A percentile compares a stretch with the other conserved stretches of the same genome.
These are phyloP conservation scores for Zasmidium cellare DNA, from an alignment of 2,329 filamentous ascomycete genomes.

Conservation along the genomic window DNA sequence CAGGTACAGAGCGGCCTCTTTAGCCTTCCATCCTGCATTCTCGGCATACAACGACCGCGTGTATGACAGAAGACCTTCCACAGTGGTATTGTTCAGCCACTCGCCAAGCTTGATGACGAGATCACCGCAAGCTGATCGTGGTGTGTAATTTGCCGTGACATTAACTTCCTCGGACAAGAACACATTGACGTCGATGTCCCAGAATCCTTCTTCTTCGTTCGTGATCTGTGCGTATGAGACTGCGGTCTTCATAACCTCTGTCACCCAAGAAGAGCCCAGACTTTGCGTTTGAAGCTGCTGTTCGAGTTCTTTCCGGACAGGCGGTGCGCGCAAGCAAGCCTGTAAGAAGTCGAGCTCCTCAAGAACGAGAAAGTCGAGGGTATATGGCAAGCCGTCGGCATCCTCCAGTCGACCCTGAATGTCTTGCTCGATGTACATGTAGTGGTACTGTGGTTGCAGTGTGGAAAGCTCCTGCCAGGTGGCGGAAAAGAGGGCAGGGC, in stretches of 20 bases:
- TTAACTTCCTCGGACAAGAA: constrained; percentile 95
- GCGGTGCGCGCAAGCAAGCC: constrained; percentile 81
- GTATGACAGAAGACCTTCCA: constrained; percentile 77
- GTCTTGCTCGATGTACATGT: constrained; percentile 82
- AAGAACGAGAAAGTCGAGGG: constrained; percentile 86
- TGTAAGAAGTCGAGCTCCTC: constrained; percentile 96
- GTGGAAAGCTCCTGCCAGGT: constrained; percentile 85
- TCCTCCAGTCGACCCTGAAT: constrained; percentile 87
- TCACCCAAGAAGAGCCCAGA: constrained; percentile 73
- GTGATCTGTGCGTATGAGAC: constrained; percentile 87
- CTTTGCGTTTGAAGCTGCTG: constrained; percentile 65
- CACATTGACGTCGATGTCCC: constrained; percentile 95
- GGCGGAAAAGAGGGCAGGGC: constrained; percentile 76
- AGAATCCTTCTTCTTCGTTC: constrained; percentile 87
- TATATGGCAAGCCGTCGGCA: constrained; percentile 87
- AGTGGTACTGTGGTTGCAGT: constrained; percentile 71
- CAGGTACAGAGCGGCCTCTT: constrained; percentile 81
- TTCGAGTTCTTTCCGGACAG: constrained; percentile 86
- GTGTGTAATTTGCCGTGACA: constrained; percentile 93
- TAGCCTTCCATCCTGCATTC: constrained; percentile 59
- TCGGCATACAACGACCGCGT: constrained; percentile 71
- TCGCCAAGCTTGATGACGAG: constrained; percentile 89
- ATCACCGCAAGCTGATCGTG: constrained; percentile 88
- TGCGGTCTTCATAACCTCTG: constrained; percentile 82
- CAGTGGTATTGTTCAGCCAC: constrained; percentile 74